Evolutionary conservation across 345 rosid species (phyloP), one percentile per base, ranked within the genome.

Genomic region (Hibiscus mutabilis): DNA sequence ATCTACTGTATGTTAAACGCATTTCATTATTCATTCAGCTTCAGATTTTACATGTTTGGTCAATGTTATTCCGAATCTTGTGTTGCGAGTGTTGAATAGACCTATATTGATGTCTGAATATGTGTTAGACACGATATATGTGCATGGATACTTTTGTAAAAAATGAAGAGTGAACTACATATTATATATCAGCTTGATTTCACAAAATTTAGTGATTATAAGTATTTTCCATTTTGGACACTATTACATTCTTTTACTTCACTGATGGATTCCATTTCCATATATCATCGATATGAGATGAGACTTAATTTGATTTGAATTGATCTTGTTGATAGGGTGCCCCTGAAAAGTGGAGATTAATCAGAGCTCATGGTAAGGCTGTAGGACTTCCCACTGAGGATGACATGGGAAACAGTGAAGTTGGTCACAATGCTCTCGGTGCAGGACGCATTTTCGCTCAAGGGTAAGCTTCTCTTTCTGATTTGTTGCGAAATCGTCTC

Each of bases 331-430:
- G 19, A 47, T 52, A 95, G 98, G 82, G 82, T 56, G 94, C 94
- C 37, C 99, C 99, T 1, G 86, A 85, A 68, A 83, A 73, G 52
- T 95, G 99, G 99, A 89, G 98, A 73, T 77, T 95, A 84, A 74
- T 95, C 73, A 90, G 69, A 80, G 99, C 98, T 63, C 98, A 95
- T 62, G 99, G 99, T n/a, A 78, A 67, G 49, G 98, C 99, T 1
- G 99, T 92, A 29, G 99, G 99, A 37, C 91, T 95, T 53, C 99
- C 99, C 4, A 82, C 90, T 2, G 99, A 95, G n/a, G 99, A 95
- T 78, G 99, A 95, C 79, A 92, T 92, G 99, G 99, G 99, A 27
- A 95, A 95, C 81, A 95, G 99, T 76, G 99, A 95, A 79, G 99
- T 92, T 27, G 99, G 99, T 67, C 99, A 95, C 70, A 95, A 95